These are phyloP conservation scores for Annulohypoxylon bovei DNA, from an alignment of 495 filamentous ascomycete species.

Conservation along the genomic window DNA sequence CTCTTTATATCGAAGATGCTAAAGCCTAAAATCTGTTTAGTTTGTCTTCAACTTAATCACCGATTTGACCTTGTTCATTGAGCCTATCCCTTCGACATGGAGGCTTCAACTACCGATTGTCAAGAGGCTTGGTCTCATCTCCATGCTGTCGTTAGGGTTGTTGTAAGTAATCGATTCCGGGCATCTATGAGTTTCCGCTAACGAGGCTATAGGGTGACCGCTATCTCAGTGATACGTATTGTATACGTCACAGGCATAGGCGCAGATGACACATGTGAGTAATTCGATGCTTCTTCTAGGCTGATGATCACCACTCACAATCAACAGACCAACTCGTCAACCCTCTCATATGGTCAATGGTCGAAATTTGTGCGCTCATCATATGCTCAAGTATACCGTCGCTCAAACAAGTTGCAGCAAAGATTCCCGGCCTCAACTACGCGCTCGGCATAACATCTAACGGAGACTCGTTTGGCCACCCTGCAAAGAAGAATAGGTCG, in stretches of 20 bases:
- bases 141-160: conserved; percentile 55
- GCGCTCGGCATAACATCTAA: conserved; percentile 34
- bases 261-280: conserved; percentile 32
- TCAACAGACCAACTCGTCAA: conserved; percentile 30
- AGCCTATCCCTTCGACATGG: conserved; percentile 45
- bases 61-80: conserved; percentile 42
- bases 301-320: not conserved
- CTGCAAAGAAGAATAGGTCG: conserved; percentile 6
- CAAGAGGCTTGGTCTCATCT: conserved; percentile 55
- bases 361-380: conserved; percentile 44
- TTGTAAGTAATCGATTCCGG: conserved; percentile 42
- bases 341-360: conserved; percentile 42
- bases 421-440: conserved; percentile 37
- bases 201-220: conserved; percentile 17
- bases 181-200: not conserved
- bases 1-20: not conserved
- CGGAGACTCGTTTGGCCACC: conserved; percentile 4
- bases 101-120: conserved; percentile 47
- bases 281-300: not conserved
- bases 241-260: conserved; percentile 27
- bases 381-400: conserved; percentile 47
- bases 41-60: conserved; percentile 41
- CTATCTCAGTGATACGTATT: conserved; percentile 37
- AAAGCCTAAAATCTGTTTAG: conserved; percentile 22
- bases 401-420: conserved; percentile 32